These are phyloP conservation scores for Phaseolus lunatus DNA, from an alignment of 306 rosid genomes.

Conservation along the genomic window DNA sequence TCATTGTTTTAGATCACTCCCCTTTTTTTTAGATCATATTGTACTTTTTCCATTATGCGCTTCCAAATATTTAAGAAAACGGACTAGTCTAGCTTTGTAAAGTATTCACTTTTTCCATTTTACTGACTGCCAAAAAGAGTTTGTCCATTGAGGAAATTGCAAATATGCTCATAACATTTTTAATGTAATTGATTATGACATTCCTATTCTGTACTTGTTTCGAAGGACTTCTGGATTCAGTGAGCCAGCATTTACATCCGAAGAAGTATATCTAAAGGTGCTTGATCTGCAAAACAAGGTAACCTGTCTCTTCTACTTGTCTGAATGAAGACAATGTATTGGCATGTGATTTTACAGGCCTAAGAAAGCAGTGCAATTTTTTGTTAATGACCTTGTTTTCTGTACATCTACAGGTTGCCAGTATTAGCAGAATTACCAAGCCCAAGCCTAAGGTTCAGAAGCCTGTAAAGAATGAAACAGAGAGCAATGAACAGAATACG, in stretches of 20 bases:
- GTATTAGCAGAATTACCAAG: constrained; percentile 79
- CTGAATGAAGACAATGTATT: background rate
- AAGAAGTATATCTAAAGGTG: constrained; percentile 72
- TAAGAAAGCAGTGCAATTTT: constrained; percentile 2
- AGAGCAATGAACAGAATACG: constrained; percentile 50
- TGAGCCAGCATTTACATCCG: constrained; percentile 81
- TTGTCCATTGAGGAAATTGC: constrained; percentile 29
- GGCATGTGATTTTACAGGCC: constrained; percentile 31
- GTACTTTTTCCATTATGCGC: background rate
- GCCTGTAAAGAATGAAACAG: constrained; percentile 67
- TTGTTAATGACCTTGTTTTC: constrained; percentile 21
- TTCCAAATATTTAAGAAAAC: background rate
- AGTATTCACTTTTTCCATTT: constrained; percentile 6
- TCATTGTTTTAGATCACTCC: background rate
- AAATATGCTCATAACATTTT: background rate
- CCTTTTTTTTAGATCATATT: background rate
- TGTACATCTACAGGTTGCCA: constrained; percentile 59
- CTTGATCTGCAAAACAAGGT: constrained; percentile 82
- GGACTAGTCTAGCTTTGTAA: constrained; percentile 13
- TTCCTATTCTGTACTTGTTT: constrained; percentile 38
- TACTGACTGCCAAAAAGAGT: constrained; percentile 10
- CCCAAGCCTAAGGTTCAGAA: constrained; percentile 89
- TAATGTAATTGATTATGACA: background rate
- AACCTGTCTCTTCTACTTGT: constrained; percentile 37
- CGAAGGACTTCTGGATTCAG: constrained; percentile 72